Evolutionary conservation across 345 rosid species (phyloP).

Genomic region (Citrus trifoliata): DNA sequence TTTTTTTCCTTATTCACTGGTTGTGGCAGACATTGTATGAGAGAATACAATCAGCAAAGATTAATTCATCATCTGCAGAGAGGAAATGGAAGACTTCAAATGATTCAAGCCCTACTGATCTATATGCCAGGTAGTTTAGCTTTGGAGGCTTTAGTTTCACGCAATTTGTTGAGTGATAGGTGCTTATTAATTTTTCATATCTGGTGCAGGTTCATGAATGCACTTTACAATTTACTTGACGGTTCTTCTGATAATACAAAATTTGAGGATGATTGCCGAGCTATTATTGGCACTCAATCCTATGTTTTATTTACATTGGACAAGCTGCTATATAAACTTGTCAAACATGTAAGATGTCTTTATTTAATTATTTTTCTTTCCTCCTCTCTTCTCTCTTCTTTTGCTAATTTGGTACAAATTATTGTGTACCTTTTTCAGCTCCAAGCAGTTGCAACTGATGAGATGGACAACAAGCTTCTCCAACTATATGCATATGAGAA

Average conservation of each 20-base stretch:
- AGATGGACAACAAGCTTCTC: slow-evolving; percentile 87
- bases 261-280: slow-evolving; percentile 97
- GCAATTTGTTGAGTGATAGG: not conserved
- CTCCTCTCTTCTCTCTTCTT: not conserved
- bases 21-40: slow-evolving; percentile 70
- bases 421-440: slow-evolving; percentile 46
- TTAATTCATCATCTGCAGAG: slow-evolving; percentile 84
- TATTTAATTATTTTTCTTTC: not conserved
- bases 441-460: slow-evolving; percentile 79
- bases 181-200: slow-evolving; percentile 10
- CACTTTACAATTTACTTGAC: slow-evolving; percentile 87
- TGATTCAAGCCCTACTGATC: slow-evolving; percentile 62
- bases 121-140: slow-evolving; percentile 69
- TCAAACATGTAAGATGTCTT: slow-evolving; percentile 65
- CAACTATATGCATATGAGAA: slow-evolving; percentile 81
- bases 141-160: slow-evolving; percentile 2
- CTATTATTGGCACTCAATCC: slow-evolving; percentile 95
- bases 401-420: not conserved
- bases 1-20: not conserved
- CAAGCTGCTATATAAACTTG: slow-evolving; percentile 85
- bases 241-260: slow-evolving; percentile 92
- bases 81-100: slow-evolving; percentile 86
- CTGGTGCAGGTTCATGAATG: slow-evolving; percentile 72
- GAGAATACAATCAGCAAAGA: slow-evolving; percentile 85
- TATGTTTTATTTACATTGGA: slow-evolving; percentile 92